phyloP scores from a whole-genome alignment of 2,329 filamentous ascomycete species.

The Exserohilum turcica region DNA sequence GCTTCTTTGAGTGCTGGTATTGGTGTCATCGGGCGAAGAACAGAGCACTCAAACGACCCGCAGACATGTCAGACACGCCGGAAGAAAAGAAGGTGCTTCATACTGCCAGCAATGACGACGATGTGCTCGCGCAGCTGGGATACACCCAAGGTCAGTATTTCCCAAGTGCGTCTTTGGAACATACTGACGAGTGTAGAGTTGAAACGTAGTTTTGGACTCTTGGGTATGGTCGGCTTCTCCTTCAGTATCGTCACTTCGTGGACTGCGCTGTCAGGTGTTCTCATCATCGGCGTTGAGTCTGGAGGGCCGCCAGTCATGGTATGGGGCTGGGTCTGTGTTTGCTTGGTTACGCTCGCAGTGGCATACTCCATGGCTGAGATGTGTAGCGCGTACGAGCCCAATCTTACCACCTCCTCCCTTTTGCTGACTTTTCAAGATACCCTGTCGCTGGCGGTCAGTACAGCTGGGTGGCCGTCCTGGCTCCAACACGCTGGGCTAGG shows the following conservation, averaged over 20 bases:
- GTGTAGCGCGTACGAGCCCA: constrained; percentile 52
- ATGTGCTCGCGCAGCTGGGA: constrained; percentile 48
- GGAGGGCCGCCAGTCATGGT: constrained; percentile 65
- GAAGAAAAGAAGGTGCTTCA: constrained; percentile 34
- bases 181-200: constrained; percentile 51
- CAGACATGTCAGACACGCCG: constrained; percentile 15
- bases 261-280: constrained; percentile 61
- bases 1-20: too few relatives aligned
- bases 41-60: too few relatives aligned
- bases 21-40: too few relatives aligned
- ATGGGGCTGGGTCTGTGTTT: constrained; percentile 62
- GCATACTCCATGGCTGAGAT: constrained; percentile 65
- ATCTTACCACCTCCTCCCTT: not conserved
- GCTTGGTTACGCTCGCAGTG: constrained; percentile 57
- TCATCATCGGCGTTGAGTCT: constrained; percentile 61
- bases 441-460: constrained; percentile 64
- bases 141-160: constrained; percentile 45
- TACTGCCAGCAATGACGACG: constrained; percentile 43
- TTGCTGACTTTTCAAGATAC: constrained; percentile 42
- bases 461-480: constrained; percentile 62
- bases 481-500: constrained; percentile 51
- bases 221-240: constrained; percentile 65
- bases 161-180: not conserved
- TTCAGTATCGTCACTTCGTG: constrained; percentile 65
- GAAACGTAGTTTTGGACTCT: constrained; percentile 60